A percentile compares a stretch with the other conserved stretches of the same genome.
phyloP scores from a whole-genome alignment of 2,329 filamentous ascomycete species.

The Zymoseptoria passerinii region DNA sequence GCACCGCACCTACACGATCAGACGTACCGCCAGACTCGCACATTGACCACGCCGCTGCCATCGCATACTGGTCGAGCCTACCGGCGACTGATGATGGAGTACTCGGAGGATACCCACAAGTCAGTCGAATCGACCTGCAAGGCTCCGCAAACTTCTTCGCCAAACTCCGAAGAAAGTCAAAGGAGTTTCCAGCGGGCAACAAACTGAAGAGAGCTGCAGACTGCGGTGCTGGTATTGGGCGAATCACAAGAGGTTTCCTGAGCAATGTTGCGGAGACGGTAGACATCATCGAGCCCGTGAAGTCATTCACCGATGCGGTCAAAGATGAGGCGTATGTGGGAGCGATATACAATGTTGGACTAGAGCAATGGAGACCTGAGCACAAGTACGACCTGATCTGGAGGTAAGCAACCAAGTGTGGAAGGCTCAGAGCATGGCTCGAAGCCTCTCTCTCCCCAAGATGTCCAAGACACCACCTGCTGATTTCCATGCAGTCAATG shows the following conservation, averaged over 20 bases:
- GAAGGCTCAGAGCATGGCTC: too few species aligned
- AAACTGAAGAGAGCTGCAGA: conserved; percentile 43
- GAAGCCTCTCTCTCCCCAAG: too few species aligned
- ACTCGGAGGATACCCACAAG: conserved; percentile 65
- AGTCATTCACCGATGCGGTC: conserved; percentile 65
- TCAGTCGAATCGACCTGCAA: conserved; percentile 61
- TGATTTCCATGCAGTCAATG: conserved; percentile 49
- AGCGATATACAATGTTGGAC: conserved; percentile 60
- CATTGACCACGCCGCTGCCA: conserved; percentile 37
- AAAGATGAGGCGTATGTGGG: conserved; percentile 45
- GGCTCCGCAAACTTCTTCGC: conserved; percentile 62
- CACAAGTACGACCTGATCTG: conserved; percentile 68
- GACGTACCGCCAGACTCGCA: conserved; percentile 32
- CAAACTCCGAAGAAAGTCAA: conserved; percentile 47
- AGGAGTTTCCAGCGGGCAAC: conserved; percentile 17
- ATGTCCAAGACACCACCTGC: too few species aligned
- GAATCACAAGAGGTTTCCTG: conserved; percentile 73
- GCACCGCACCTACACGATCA: background rate
- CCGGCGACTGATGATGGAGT: conserved; percentile 59
- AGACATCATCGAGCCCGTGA: conserved; percentile 78
- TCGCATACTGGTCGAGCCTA: conserved; percentile 46
- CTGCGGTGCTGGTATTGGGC: conserved; percentile 65
- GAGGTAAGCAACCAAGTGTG: conserved; percentile 36
- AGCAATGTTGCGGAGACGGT: conserved; percentile 59
- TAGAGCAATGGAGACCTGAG: conserved; percentile 60